These are phyloP conservation scores for Epichloe uncinata DNA, from an alignment of 2,329 filamentous ascomycete species.

Conservation along the genomic window DNA sequence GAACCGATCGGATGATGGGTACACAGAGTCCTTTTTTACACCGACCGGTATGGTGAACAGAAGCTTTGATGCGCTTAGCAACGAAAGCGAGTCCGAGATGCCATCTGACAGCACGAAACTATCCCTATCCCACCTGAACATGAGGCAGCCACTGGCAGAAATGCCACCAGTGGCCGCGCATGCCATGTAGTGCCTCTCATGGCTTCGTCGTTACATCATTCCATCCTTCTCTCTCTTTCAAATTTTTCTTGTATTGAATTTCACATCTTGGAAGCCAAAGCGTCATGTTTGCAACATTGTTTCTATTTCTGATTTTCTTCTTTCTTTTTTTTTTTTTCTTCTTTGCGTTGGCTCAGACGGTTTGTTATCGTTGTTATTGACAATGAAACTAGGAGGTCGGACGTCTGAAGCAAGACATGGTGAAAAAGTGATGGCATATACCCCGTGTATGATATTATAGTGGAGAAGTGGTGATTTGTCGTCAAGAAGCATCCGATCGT, in stretches of 20 bases:
- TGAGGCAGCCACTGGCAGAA: slow-evolving; percentile 17
- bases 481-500: no score
- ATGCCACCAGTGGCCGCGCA: slow-evolving; percentile 13
- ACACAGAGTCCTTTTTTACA: slow-evolving; percentile 38
- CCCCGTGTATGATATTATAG: background rate
- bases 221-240: background rate
- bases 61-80: slow-evolving; percentile 27
- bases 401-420: background rate
- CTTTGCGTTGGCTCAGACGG: background rate
- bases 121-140: slow-evolving; percentile 47
- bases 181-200: slow-evolving; percentile 9
- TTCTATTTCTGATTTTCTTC: background rate
- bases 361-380: background rate
- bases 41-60: slow-evolving; percentile 32
- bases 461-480: background rate
- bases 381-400: background rate
- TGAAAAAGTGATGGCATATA: background rate
- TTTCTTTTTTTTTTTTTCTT: background rate
- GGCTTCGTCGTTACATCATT: no score
- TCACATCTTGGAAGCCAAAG: background rate
- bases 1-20: slow-evolving; percentile 27
- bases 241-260: background rate
- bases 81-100: slow-evolving; percentile 24
- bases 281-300: background rate
- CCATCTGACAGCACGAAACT: slow-evolving; percentile 50